Base-by-base conservation (phyloP, 208 protist genomes). In the Jaenimonas drosophilae region DNA sequence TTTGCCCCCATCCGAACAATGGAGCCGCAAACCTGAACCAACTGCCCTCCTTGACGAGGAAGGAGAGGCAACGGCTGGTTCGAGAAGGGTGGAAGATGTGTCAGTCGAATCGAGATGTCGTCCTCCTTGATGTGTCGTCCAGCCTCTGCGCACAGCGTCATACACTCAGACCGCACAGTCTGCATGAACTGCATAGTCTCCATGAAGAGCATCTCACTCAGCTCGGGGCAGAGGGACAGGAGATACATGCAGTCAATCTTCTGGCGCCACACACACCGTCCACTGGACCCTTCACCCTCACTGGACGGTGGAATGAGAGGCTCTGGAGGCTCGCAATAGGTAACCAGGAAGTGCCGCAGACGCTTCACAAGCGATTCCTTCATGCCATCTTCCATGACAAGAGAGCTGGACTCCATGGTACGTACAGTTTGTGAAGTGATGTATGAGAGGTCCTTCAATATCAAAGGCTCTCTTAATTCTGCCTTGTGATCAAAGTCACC, bases 1-100 rank as follows among this genome's bases (percentile, higher is more conserved):
- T 85, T 81, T 1, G 77, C 64, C 9, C 69, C 73, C 72, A 93
- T 85, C 12, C 84, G 73, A 29, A 93, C 82, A 24, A 93, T 82
- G 4, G 84, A 75, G 9, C 84, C 84, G 50, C 74, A 84, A 12
- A 84, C 65, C 56, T 77, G 66, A 34, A 87, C 67, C 20, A 92
- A 67, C 30, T 81, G 62, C n/a, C n/a, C n/a, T 2, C 83, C 83
- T 3, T 51, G 48, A 0, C 62, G 42, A 2, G 77, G 76, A 12
- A 76, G 78, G 37, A 91, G 53, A 2, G 83, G 67, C 2, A 78
- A 78, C 43, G 79, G 62, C 31, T 48, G 55, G 2, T 59, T 59
- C 38, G 63, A 59, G 17, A 70, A 49, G 0, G 59, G 66, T 0
- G 83, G 83, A 2, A 91, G 49, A 52, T 88, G 83, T 7, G 69